Evolutionary conservation across 345 rosid species (phyloP).

Genomic region (Leavenworthia alabamica): DNA sequence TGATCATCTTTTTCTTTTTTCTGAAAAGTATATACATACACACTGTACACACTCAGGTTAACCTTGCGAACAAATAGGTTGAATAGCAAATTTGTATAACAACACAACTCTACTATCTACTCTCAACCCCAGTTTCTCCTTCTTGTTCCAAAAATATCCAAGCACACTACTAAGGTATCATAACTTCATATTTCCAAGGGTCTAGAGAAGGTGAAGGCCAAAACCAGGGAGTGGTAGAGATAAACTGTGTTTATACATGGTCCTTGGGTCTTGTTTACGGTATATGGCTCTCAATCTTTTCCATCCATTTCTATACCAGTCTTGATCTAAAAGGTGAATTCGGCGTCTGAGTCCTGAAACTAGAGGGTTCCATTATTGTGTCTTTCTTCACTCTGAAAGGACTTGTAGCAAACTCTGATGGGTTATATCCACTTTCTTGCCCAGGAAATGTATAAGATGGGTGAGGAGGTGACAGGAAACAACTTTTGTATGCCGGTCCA

Average conservation of each 20-base stretch:
- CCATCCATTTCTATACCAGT: no score
- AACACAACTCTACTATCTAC: constrained; percentile 19
- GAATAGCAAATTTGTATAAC: no score
- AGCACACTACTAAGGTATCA: not conserved
- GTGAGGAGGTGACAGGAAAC: constrained; percentile 79
- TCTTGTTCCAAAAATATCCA: constrained; percentile 20
- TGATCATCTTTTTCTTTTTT: no score
- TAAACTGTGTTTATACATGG: constrained; percentile 6
- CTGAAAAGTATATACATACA: not conserved
- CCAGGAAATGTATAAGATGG: constrained; percentile 44
- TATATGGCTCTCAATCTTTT: no score
- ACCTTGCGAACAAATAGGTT: constrained; percentile 8
- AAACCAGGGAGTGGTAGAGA: not conserved
- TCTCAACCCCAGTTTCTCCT: not conserved
- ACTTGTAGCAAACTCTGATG: constrained; percentile 45
- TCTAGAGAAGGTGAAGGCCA: constrained; percentile 1
- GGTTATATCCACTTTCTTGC: constrained; percentile 45
- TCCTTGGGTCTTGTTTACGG: constrained; percentile 1
- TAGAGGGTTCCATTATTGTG: not conserved
- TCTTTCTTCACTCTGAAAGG: constrained; percentile 43
- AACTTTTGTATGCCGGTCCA: constrained; percentile 57
- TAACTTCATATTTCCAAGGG: constrained; percentile 5
- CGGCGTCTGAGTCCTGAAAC: no score
- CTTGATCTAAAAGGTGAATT: no score
- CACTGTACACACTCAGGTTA: not conserved